These are phyloP conservation scores for Rhamnella rubrinervis DNA, from an alignment of 331 rosid genomes.

Conservation along the genomic window DNA sequence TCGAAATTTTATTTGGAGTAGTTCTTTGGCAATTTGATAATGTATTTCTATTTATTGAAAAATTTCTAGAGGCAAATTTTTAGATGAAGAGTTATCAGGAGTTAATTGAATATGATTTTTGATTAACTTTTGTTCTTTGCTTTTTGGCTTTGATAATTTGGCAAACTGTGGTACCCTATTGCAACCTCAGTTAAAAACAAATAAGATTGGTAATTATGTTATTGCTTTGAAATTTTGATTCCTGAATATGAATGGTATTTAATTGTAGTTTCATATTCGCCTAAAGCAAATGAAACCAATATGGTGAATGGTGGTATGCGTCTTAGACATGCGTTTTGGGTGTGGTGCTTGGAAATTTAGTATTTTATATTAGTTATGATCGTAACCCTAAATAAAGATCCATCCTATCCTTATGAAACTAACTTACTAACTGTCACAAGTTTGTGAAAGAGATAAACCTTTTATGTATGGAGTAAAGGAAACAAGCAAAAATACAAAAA, in stretches of 20 bases:
- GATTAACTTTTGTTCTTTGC: not conserved
- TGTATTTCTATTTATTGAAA: slow-evolving; percentile 7
- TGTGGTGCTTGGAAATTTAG: not conserved
- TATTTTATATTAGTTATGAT: no score
- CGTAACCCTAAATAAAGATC: no score
- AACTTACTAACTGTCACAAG: no score
- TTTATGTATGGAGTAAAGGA: no score
- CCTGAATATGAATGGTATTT: not conserved
- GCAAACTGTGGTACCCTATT: not conserved
- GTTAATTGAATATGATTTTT: not conserved
- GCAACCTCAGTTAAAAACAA: not conserved
- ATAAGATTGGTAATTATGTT: no score
- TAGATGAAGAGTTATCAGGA: slow-evolving; percentile 1
- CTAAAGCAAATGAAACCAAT: not conserved
- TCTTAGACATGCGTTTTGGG: no score
- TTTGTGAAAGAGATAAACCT: no score
- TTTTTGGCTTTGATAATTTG: not conserved
- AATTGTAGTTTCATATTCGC: not conserved
- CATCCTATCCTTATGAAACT: no score
- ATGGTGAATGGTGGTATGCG: not conserved
- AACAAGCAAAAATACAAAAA: no score
- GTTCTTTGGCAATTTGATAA: not conserved
- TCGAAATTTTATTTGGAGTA: slow-evolving; percentile 6
- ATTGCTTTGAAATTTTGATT: not conserved
- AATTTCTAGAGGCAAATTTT: not conserved